Evolutionary conservation across 768 basidiomycete species (phyloP).

Genomic region (Hemileccinum rubropunctum): DNA sequence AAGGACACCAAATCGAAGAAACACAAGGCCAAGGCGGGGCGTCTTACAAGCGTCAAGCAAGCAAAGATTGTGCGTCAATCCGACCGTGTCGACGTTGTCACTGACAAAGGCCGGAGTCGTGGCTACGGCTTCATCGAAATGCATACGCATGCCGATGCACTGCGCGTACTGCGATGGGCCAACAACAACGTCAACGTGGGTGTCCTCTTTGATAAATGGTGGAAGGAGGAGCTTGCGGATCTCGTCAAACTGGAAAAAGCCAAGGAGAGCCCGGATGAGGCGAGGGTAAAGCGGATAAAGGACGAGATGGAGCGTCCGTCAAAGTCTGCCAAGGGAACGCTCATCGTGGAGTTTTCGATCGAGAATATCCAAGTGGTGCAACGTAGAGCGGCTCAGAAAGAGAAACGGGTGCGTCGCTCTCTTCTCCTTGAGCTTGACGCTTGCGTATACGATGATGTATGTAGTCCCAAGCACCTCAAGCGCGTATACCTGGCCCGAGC

Average conservation of each 20-base stretch:
- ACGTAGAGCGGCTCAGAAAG: slow-evolving; percentile 57
- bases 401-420: slow-evolving; percentile 23
- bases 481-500: slow-evolving; percentile 1
- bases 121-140: slow-evolving; percentile 97
- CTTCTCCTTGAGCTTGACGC: not conserved
- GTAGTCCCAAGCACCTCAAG: slow-evolving; percentile 7
- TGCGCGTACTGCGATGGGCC: slow-evolving; percentile 89
- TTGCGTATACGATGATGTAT: not conserved
- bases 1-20: slow-evolving; percentile 24
- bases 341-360: slow-evolving; percentile 95
- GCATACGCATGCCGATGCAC: slow-evolving; percentile 81
- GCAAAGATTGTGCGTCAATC: slow-evolving; percentile 88
- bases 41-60: slow-evolving; percentile 68
- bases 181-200: slow-evolving; percentile 81
- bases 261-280: slow-evolving; percentile 46
- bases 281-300: slow-evolving; percentile 57
- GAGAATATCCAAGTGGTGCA: slow-evolving; percentile 92
- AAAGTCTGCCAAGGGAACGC: slow-evolving; percentile 43
- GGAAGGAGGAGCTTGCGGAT: slow-evolving; percentile 72
- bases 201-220: slow-evolving; percentile 74
- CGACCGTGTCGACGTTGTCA: slow-evolving; percentile 86
- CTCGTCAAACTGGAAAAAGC: slow-evolving; percentile 53
- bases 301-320: slow-evolving; percentile 43
- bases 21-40: slow-evolving; percentile 22
- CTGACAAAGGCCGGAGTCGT: slow-evolving; percentile 83